Percentiles rank a stretch among this genome's conserved stretches.
Evolutionary conservation across 495 filamentous ascomycete species (phyloP).

Genomic region (Xylaria scruposa): DNA sequence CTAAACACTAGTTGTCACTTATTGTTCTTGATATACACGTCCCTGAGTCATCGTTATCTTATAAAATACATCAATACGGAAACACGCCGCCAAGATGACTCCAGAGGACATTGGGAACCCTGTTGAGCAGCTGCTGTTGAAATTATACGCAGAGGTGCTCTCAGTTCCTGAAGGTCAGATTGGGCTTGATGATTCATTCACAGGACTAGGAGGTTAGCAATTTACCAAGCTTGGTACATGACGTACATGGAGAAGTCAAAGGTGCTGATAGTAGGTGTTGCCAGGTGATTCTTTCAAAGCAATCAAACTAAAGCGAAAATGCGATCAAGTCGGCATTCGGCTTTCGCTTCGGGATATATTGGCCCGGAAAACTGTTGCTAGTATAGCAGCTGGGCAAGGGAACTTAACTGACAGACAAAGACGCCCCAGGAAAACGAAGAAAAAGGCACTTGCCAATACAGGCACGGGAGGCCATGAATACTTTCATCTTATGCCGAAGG

Average conservation of each 20-base stretch:
- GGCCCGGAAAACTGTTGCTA: constrained; percentile 1
- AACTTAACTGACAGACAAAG: neutral
- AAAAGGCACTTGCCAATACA: neutral
- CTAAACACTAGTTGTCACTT: neutral
- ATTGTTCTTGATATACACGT: neutral
- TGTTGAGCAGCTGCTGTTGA: constrained; percentile 3
- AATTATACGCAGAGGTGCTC: constrained; percentile 14
- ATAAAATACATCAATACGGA: neutral
- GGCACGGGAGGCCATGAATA: neutral
- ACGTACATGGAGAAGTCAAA: neutral
- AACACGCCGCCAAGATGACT: neutral
- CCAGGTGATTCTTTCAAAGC: constrained; percentile 19
- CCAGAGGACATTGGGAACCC: neutral
- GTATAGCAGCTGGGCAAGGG: constrained; percentile 8
- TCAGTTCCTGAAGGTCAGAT: constrained; percentile 2
- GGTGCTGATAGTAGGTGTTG: neutral
- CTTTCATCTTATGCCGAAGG: constrained; percentile 6
- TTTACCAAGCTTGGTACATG: neutral
- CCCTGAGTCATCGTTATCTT: neutral
- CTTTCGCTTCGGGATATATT: constrained; percentile 11
- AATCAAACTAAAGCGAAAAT: constrained; percentile 18
- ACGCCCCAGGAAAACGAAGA: neutral
- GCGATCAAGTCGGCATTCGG: constrained; percentile 17
- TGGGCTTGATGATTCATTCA: constrained; percentile 18
- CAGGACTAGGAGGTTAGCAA: constrained; percentile 7